Base-by-base conservation (phyloP, 768 basidiomycete genomes). In the Trametes villosa region DNA sequence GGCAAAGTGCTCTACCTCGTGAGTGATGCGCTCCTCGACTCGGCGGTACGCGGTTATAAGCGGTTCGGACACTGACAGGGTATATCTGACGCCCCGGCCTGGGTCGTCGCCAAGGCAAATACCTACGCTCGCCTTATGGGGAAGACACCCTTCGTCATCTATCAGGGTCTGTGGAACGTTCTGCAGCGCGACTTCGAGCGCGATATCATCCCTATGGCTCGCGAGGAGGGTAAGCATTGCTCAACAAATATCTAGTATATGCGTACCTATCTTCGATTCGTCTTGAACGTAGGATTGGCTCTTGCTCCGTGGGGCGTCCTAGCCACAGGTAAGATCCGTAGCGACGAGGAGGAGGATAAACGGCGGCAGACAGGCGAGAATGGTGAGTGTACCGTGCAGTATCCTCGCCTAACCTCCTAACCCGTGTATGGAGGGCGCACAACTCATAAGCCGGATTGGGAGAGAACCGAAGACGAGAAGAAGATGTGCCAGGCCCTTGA, bases 1-100 rank as follows among this genome's bases (percentile, higher is more conserved):
- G 80, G 83, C 22, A 83, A 84, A 60, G 81, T 84, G 5, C 56
- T 70, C 41, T 67, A 70, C 24, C 64, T 70, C 9, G 67, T 70
- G 34, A 8, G 66, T 29, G 24, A 24, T 42, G 5, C 5, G 42
- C 17, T 38, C 13, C 8, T n/a, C 30, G 9, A n/a, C 1, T 9
- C 30, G n/a, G n/a, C n/a, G n/a, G n/a, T n/a, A 17, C 15, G 29
- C 17, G 5, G 17, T 15, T n/a, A 4, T 12, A 4, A 18, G 6
- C 13, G 20, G 2, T 22, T 15, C 38, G 1, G 36, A 9, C 12
- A 22, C 12, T 9, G 20, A 20, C 29, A 58, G 56, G 65, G 65
- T 30, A 44, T 64, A 1, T 66, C 65, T 1, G 68, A 68, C 53
- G 52, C 68, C 4, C 72, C 75, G 0, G 77, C 76, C 2, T 77